Base-by-base conservation (phyloP, 352 stramenopile genomes). In the Pythium rhizo-oryzae region DNA sequence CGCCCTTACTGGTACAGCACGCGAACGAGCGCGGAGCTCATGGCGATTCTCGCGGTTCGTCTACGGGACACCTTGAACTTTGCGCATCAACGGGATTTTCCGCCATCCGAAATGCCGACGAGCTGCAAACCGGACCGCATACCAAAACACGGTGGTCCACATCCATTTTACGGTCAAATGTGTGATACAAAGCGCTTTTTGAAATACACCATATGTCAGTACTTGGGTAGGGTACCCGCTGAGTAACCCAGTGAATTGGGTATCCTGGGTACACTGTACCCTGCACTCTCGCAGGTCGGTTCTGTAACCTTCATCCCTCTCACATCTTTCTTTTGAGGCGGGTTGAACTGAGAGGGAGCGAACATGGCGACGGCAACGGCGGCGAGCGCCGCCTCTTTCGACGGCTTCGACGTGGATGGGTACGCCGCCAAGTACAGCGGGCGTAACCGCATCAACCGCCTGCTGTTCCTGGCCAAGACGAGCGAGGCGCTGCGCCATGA, bases 391-490 rank as follows among this genome's bases (percentile, higher is more conserved):
- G 52, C 24, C 41, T 58, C 50, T 59, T 68, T 86, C 51, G 82
- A 86, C 28, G 80, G 79, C 51, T 93, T 96, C 56, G 89, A 96
- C 65, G 78, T 96, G 64, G 89, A 96, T 25, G 77, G 80, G 53
- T 87, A 93, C 55, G 87, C 84, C 9, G 76, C 83, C 76, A 95
- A 94, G 74, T 95, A 96, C 80, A 86, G 72, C 51, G 89, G 82
- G 1, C 82, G 82, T 56, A 95, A 93, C 76, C 84, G 86, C 72
- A 82, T 81, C 1, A 82, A 91, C 44, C 84, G 88, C 1, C 65
- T 96, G 19, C 65, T 91, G 50, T 96, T 95, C 62, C 73, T 96
- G 33, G 70, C 79, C 2, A 77, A 86, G 51, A 69, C 63, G 25
- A 81, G 75, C n/a, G 64, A 72, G 1, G 58, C 70, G 41, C 65